Conservation (phyloP, 164 flowering plant species). For the Aristolochia californica region DNA sequence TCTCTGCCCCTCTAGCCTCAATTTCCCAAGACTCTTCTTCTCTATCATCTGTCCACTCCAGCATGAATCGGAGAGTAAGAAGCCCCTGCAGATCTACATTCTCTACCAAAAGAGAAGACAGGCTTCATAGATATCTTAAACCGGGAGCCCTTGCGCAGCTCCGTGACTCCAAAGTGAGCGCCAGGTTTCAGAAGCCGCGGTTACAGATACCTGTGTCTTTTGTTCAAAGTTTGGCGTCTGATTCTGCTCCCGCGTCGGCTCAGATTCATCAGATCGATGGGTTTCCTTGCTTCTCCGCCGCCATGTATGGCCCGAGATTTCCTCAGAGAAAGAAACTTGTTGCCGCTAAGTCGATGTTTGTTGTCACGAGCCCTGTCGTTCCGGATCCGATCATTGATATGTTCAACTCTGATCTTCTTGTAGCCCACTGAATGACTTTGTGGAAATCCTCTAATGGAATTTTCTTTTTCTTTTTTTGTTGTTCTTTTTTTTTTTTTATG, state of each 20-base stretch:
- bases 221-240: slow-evolving; percentile 4
- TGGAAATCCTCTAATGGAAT: neutral
- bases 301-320: slow-evolving; percentile 18
- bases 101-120: slow-evolving; percentile 11
- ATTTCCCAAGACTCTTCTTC: neutral
- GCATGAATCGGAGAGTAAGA: slow-evolving; percentile 15
- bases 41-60: neutral
- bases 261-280: slow-evolving; percentile 16
- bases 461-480: too few relatives aligned
- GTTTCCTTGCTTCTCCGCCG: slow-evolving; percentile 18
- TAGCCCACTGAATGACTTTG: slow-evolving; percentile 19
- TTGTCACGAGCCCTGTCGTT: slow-evolving; percentile 10
- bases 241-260: neutral
- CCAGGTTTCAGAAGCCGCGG: slow-evolving; percentile 15
- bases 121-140: slow-evolving; percentile 18
- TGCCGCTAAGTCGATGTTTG: slow-evolving; percentile 21
- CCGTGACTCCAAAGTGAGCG: slow-evolving; percentile 23
- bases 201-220: slow-evolving; percentile 10
- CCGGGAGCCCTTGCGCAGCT: slow-evolving; percentile 36
- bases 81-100: slow-evolving; percentile 8
- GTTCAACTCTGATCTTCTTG: slow-evolving; percentile 17
- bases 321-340: slow-evolving; percentile 36
- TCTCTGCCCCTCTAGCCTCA: too few relatives aligned
- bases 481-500: neutral
- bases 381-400: slow-evolving; percentile 18